These are phyloP conservation scores for Waltergamsia citrina DNA, from an alignment of 2,329 filamentous ascomycete species.

Conservation along the genomic window DNA sequence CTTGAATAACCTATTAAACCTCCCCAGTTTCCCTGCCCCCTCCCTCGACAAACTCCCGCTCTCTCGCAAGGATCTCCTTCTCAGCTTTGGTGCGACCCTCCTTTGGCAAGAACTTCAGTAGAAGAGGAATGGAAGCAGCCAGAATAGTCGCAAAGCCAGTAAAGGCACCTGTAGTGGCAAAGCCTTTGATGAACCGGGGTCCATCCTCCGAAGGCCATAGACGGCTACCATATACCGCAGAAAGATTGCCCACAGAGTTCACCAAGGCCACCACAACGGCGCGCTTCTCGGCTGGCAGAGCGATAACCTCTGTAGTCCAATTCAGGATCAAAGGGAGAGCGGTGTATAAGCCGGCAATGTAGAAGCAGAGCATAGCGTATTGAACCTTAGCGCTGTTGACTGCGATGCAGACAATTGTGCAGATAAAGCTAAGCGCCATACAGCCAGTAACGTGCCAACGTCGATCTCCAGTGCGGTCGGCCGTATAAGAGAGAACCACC, in stretches of 20 bases:
- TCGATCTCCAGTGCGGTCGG: slow-evolving; percentile 16
- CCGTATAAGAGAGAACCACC: slow-evolving; percentile 11
- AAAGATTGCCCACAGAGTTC: slow-evolving; percentile 15
- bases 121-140: slow-evolving; percentile 7
- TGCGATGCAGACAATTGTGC: slow-evolving; percentile 18
- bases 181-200: slow-evolving; percentile 7
- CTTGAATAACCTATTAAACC: too few species aligned
- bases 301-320: slow-evolving; percentile 17
- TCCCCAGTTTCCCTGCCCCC: too few species aligned
- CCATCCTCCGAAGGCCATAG: slow-evolving; percentile 14
- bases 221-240: slow-evolving; percentile 12
- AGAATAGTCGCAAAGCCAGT: slow-evolving; percentile 6
- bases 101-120: slow-evolving; percentile 9
- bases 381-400: slow-evolving; percentile 22
- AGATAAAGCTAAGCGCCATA: slow-evolving; percentile 14
- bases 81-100: too few species aligned
- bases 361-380: slow-evolving; percentile 23
- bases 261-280: slow-evolving; percentile 19
- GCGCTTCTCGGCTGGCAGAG: slow-evolving; percentile 19
- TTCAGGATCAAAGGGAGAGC: slow-evolving; percentile 19
- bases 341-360: slow-evolving; percentile 18
- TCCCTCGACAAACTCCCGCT: too few species aligned
- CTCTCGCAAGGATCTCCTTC: too few species aligned
- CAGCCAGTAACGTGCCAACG: slow-evolving; percentile 15
- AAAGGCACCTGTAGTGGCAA: slow-evolving; percentile 7